These are phyloP conservation scores for Shiraia bambusicola DNA, from an alignment of 2,329 filamentous ascomycete genomes.

Conservation along the genomic window DNA sequence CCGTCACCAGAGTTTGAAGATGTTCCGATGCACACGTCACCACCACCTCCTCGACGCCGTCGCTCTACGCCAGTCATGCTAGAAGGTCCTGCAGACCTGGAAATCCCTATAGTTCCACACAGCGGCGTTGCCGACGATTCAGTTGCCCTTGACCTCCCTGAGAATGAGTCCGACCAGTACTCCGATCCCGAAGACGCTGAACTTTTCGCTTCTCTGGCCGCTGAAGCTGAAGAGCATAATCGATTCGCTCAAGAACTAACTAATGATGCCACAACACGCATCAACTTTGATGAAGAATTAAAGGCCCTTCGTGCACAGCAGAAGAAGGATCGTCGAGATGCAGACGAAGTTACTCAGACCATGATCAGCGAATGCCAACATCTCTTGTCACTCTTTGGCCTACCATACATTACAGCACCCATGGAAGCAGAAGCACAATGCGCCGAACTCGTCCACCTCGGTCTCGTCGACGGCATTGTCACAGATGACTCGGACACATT, in stretches of 20 bases:
- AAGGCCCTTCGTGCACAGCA: conserved; percentile 88
- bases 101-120: conserved; percentile 31
- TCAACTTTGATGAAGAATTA: conserved; percentile 84
- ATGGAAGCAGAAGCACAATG: conserved; percentile 99
- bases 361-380: conserved; percentile 97
- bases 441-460: conserved; percentile 81
- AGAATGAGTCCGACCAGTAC: conserved; percentile 44
- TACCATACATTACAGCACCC: conserved; percentile 94
- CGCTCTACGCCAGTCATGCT: conserved; percentile 25
- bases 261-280: conserved; percentile 65
- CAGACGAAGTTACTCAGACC: conserved; percentile 92
- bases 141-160: conserved; percentile 25
- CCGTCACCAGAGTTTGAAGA: conserved; percentile 56
- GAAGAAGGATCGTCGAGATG: conserved; percentile 92
- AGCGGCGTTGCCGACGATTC: conserved; percentile 36
- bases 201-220: conserved; percentile 78
- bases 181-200: conserved; percentile 93
- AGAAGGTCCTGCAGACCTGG: conserved; percentile 32
- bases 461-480: conserved; percentile 93
- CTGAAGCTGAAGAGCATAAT: conserved; percentile 90
- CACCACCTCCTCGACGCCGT: conserved; percentile 13
- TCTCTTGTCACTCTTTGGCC: conserved; percentile 82
- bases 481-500: conserved; percentile 98
- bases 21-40: conserved; percentile 34
- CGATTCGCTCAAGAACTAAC: conserved; percentile 89